Conservation (phyloP, 2,329 filamentous ascomycete genomes). For the Chaetomium sp. region DNA sequence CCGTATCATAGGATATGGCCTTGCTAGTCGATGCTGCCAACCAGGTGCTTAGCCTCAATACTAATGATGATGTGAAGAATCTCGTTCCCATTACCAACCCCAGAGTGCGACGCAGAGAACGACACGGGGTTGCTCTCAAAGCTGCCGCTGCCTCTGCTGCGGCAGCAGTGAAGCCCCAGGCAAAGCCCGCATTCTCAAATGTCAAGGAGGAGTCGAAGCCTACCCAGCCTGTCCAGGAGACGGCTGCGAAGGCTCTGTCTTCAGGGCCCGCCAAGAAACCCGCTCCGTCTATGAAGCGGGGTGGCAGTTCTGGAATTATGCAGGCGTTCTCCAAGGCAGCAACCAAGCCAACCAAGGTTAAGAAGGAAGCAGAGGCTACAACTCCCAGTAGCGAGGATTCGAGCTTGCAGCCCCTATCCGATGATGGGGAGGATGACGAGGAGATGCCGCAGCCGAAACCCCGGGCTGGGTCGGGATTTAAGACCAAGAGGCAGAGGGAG, state of each 20-base stretch:
- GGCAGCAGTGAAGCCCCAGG: constrained; percentile 32
- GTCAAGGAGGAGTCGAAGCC: constrained; percentile 44
- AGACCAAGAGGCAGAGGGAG: constrained; percentile 63
- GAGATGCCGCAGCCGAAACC: constrained; percentile 49
- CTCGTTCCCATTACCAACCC: constrained; percentile 72
- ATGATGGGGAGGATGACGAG: constrained; percentile 56
- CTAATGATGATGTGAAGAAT: constrained; percentile 48
- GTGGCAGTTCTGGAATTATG: constrained; percentile 63
- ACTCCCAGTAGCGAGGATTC: constrained; percentile 50
- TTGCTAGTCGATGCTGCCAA: constrained; percentile 69
- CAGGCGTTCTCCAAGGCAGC: constrained; percentile 73
- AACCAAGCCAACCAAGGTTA: constrained; percentile 54
- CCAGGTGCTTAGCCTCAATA: constrained; percentile 56
- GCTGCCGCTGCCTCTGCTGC: constrained; percentile 37
- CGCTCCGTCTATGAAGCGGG: constrained; percentile 55
- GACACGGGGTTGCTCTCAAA: constrained; percentile 41
- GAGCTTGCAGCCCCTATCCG: constrained; percentile 56
- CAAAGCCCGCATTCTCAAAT: constrained; percentile 33
- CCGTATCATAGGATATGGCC: constrained; percentile 57
- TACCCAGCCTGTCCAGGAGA: constrained; percentile 42
- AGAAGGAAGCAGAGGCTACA: constrained; percentile 46
- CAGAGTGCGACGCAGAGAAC: constrained; percentile 58
- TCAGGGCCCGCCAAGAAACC: constrained; percentile 47
- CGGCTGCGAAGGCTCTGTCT: constrained; percentile 33
- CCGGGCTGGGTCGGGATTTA: constrained; percentile 39